A percentile compares a stretch with the other conserved stretches of the same genome.
Conservation (phyloP, 176 grass and related monocot genomes). For the Phoenix dactylifera region DNA sequence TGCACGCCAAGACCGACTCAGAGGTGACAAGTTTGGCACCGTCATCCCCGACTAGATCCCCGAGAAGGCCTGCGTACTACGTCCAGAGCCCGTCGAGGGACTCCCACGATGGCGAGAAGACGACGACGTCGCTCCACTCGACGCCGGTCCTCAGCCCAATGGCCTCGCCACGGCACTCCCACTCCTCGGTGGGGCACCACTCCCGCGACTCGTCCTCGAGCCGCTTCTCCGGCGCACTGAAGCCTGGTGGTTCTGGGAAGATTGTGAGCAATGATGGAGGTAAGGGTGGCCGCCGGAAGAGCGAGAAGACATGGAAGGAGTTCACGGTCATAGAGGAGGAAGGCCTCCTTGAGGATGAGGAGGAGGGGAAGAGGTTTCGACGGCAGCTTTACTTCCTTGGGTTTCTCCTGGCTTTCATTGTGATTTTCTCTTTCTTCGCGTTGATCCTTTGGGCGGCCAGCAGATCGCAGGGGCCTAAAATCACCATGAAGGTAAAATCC, state of each 20-base stretch:
- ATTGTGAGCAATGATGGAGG: constrained; percentile 3
- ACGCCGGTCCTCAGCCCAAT: constrained; percentile 63
- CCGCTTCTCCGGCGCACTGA: constrained; percentile 44
- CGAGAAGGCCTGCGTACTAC: constrained; percentile 55
- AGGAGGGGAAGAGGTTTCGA: constrained; percentile 29
- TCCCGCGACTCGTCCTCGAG: constrained; percentile 55
- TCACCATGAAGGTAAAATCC: constrained; percentile 44
- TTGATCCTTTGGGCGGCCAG: constrained; percentile 92
- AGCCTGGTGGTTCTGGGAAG: constrained; percentile 23
- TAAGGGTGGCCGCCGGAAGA: neutral
- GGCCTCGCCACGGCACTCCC: constrained; percentile 62
- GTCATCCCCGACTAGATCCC: constrained; percentile 52
- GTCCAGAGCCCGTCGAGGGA: constrained; percentile 74
- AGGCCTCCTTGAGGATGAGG: constrained; percentile 46
- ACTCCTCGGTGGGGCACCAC: constrained; percentile 63
- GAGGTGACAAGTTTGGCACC: constrained; percentile 84
- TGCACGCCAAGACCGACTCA: constrained; percentile 94
- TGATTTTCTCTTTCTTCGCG: constrained; percentile 89
- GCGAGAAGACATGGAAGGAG: constrained; percentile 50
- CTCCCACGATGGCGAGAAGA: constrained; percentile 69
- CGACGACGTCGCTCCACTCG: constrained; percentile 62
- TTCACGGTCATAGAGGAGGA: constrained; percentile 78
- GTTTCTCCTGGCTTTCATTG: constrained; percentile 44
- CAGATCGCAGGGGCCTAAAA: constrained; percentile 69
- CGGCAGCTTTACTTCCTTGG: constrained; percentile 53